Conservation (phyloP, 805 yeast species). For the Saccharomycopsis fibuligera region DNA sequence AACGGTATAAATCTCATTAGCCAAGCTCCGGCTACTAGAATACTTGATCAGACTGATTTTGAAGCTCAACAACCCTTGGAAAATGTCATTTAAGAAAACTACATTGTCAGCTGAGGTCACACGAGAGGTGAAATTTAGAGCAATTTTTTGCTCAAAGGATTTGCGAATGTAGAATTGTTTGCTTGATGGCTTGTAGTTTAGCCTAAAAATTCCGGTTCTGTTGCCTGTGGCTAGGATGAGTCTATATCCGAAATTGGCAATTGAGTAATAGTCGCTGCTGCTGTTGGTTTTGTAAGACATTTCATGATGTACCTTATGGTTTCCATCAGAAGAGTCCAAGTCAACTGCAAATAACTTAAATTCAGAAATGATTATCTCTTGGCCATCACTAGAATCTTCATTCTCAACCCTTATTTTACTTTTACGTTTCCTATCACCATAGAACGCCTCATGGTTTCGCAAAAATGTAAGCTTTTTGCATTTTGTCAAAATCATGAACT, state of each 20-base stretch:
- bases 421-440: background rate
- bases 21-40: background rate
- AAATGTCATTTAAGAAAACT: conserved; percentile 12
- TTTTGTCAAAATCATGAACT: conserved; percentile 5
- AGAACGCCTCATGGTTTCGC: background rate
- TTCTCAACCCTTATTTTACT: background rate
- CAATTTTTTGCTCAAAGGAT: conserved; percentile 7
- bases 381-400: background rate
- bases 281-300: background rate
- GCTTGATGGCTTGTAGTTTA: conserved; percentile 16
- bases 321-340: background rate
- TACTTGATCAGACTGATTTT: conserved; percentile 9
- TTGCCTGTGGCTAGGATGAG: conserved; percentile 15
- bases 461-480: background rate
- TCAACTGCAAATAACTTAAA: conserved; percentile 9
- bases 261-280: background rate
- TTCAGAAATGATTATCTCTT: background rate
- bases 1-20: conserved; percentile 19
- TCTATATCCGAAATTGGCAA: conserved; percentile 18
- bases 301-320: background rate
- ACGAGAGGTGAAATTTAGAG: conserved; percentile 1
- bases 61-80: conserved; percentile 10
- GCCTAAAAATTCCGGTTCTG: conserved; percentile 10
- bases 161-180: conserved; percentile 8
- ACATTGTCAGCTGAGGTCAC: conserved; percentile 2